Percentiles rank a stretch among this genome's conserved stretches.
phyloP scores from a whole-genome alignment of 768 basidiomycete species.

The Serpula lacrymans region DNA sequence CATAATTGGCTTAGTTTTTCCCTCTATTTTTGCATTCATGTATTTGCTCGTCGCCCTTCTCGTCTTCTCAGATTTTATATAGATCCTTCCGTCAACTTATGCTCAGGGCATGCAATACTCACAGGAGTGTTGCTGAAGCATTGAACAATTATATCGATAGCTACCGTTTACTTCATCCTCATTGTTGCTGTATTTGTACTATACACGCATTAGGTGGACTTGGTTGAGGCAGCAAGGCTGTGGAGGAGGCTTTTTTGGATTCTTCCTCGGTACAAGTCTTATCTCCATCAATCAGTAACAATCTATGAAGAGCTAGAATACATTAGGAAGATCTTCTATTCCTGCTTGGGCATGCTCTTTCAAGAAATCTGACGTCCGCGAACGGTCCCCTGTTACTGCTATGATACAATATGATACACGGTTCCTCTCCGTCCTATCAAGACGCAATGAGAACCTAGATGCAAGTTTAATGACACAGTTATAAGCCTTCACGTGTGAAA shows the following conservation, averaged over 20 bases:
- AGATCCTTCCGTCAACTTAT: too few relatives aligned
- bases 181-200: too few relatives aligned
- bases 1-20: slow-evolving; percentile 18
- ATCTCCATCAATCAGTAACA: too few relatives aligned
- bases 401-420: slow-evolving; percentile 12
- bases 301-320: too few relatives aligned
- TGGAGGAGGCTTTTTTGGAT: too few relatives aligned
- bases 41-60: not conserved
- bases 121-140: too few relatives aligned
- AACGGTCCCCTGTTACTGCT: slow-evolving; percentile 2
- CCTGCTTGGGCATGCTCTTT: not conserved
- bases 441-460: slow-evolving; percentile 55
- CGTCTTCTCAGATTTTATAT: not conserved
- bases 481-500: not conserved
- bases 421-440: slow-evolving; percentile 7
- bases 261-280: too few relatives aligned
- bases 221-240: too few relatives aligned
- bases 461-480: slow-evolving; percentile 3
- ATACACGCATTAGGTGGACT: too few relatives aligned
- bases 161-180: too few relatives aligned
- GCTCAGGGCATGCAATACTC: too few relatives aligned
- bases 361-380: not conserved
- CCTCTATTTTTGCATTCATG: not conserved
- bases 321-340: not conserved
- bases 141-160: too few relatives aligned